Evolutionary conservation across 1,284 basidiomycete genomes (phyloP).

Genomic region (Ceratobasidium papillatum): DNA sequence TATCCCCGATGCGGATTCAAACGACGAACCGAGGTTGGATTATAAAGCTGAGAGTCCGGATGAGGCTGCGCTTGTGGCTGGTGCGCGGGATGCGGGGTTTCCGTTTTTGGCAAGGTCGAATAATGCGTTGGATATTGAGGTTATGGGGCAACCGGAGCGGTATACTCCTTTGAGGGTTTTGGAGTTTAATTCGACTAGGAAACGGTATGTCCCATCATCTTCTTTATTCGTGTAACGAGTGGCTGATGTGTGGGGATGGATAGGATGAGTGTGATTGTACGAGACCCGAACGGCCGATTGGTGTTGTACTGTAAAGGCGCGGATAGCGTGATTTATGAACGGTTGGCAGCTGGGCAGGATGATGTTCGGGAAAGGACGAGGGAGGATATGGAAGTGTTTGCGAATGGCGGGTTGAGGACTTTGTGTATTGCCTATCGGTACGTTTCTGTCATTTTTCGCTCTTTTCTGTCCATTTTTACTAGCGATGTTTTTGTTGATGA

Average conservation of each 20-base stretch:
- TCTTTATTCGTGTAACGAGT: background rate
- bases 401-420: slow-evolving; percentile 91
- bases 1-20: slow-evolving; percentile 64
- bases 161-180: slow-evolving; percentile 83
- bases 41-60: slow-evolving; percentile 98
- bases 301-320: slow-evolving; percentile 96
- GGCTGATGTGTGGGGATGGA: background rate
- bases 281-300: slow-evolving; percentile 81
- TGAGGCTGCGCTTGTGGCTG: slow-evolving; percentile 92
- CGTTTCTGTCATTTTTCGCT: background rate
- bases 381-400: slow-evolving; percentile 91
- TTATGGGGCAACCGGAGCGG: slow-evolving; percentile 86
- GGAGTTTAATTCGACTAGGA: slow-evolving; percentile 93
- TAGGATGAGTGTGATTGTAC: slow-evolving; percentile 86
- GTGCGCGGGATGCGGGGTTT: slow-evolving; percentile 92
- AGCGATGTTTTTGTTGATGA: background rate
- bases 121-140: slow-evolving; percentile 85
- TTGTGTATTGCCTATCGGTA: slow-evolving; percentile 85
- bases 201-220: slow-evolving; percentile 58
- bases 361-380: slow-evolving; percentile 79
- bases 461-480: background rate
- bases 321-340: slow-evolving; percentile 92
- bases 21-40: slow-evolving; percentile 60
- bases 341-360: slow-evolving; percentile 80
- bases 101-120: slow-evolving; percentile 85